Percentiles rank a stretch among this genome's conserved stretches.
Evolutionary conservation across 768 basidiomycete species (phyloP).

Genomic region (Multifurca ochricompacta): DNA sequence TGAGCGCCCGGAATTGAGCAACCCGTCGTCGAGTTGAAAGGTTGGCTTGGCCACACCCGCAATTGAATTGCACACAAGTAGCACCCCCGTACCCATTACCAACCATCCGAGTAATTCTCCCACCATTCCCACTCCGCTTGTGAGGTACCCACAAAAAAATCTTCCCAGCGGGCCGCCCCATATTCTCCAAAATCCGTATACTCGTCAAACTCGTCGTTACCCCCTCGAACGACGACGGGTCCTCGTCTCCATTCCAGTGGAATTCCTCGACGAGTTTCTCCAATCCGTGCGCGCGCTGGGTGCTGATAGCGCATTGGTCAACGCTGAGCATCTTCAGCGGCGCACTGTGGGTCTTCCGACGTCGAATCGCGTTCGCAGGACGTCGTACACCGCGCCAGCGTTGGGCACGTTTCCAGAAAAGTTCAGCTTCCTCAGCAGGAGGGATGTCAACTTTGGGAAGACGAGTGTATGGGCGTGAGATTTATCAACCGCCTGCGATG

Average conservation of each 20-base stretch:
- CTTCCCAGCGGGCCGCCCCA: neutral
- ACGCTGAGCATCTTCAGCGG: neutral
- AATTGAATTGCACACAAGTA: too few relatives aligned
- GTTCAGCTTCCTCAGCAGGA: neutral
- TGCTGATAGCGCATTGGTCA: neutral
- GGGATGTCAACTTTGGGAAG: constrained; percentile 6
- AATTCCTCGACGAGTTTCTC: neutral
- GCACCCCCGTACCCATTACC: too few relatives aligned
- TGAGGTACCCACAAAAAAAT: neutral
- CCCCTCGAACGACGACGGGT: too few relatives aligned
- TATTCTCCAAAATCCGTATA: neutral
- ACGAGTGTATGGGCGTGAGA: too few relatives aligned
- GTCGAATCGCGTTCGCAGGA: neutral
- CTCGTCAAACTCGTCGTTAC: neutral
- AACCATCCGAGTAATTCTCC: neutral
- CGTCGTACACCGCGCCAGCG: neutral
- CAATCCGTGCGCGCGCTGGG: neutral
- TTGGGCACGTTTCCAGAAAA: neutral
- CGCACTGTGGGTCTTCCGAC: neutral
- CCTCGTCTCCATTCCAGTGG: neutral
- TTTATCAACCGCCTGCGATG: neutral
- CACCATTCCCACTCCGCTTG: neutral
- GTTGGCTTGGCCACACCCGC: too few relatives aligned
- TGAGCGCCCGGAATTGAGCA: too few relatives aligned
- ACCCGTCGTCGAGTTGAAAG: too few relatives aligned